These are phyloP conservation scores for Hericium rajendrae DNA, from an alignment of 768 basidiomycete genomes.

Conservation along the genomic window DNA sequence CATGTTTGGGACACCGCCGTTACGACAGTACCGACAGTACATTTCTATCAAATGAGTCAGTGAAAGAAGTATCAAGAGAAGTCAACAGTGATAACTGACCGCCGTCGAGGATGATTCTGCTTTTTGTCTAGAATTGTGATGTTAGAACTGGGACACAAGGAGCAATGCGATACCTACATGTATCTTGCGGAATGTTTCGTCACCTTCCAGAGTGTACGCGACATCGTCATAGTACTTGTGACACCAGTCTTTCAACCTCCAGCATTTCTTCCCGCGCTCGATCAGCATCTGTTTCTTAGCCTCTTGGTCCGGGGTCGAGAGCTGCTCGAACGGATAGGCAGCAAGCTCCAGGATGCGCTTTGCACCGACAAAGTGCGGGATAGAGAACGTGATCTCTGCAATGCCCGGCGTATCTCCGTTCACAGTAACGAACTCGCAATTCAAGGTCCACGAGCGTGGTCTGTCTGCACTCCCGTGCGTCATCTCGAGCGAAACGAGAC, in stretches of 20 bases:
- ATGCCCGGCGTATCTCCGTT: not conserved
- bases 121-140: not conserved
- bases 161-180: not conserved
- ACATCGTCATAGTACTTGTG: not conserved
- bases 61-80: not conserved
- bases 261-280: not conserved
- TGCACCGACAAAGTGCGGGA: not conserved
- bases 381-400: not conserved
- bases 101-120: not conserved
- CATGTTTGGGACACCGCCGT: not conserved
- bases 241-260: not conserved
- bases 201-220: not conserved
- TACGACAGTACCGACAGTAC: not conserved
- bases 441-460: not conserved
- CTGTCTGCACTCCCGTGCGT: no score
- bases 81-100: not conserved
- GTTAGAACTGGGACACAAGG: not conserved
- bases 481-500: not conserved
- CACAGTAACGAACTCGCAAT: not conserved
- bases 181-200: not conserved
- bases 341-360: not conserved
- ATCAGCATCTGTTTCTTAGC: not conserved
- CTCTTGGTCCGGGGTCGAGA: not conserved
- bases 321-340: not conserved
- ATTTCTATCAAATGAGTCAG: not conserved